Conservation (phyloP, 768 basidiomycete species). For the Agaricus bisporus region DNA sequence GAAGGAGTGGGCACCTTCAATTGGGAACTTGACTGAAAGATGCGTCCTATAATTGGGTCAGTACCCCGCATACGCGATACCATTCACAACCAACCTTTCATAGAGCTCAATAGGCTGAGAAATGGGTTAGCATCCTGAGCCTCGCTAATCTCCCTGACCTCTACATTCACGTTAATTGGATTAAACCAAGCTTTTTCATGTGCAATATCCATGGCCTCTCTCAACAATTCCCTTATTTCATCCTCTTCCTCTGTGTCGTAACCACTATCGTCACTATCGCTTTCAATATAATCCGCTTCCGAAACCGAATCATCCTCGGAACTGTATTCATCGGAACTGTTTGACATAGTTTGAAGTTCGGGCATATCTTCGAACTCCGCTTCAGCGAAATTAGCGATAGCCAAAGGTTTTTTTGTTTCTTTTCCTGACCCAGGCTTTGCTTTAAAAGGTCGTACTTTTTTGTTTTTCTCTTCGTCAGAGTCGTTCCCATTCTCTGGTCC, state of each 20-base stretch:
- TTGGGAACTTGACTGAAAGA: conserved; percentile 45
- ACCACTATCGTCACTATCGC: conserved; percentile 29
- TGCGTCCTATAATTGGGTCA: conserved; percentile 41
- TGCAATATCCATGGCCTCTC: conserved; percentile 70
- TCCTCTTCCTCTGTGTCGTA: conserved; percentile 69
- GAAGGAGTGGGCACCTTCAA: conserved; percentile 25
- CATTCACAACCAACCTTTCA: conserved; percentile 47
- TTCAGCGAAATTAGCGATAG: conserved; percentile 41
- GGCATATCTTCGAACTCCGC: conserved; percentile 59
- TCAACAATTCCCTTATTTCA: conserved; percentile 49
- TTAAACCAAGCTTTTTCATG: conserved; percentile 57
- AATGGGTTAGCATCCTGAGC: conserved; percentile 71
- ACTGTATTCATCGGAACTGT: conserved; percentile 43
- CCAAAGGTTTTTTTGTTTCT: conserved; percentile 36
- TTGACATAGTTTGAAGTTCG: conserved; percentile 57
- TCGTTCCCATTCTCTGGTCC: conserved; percentile 12
- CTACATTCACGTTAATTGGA: conserved; percentile 25
- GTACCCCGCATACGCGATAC: neutral
- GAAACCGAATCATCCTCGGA: conserved; percentile 31
- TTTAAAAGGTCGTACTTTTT: conserved; percentile 12
- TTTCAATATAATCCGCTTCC: conserved; percentile 30
- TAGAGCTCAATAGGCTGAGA: conserved; percentile 64
- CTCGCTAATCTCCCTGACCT: conserved; percentile 36
- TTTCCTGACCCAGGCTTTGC: conserved; percentile 19
- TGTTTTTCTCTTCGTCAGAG: conserved; percentile 20